Conservation (phyloP, 352 stramenopile species). For the Pythium apleroticum region DNA sequence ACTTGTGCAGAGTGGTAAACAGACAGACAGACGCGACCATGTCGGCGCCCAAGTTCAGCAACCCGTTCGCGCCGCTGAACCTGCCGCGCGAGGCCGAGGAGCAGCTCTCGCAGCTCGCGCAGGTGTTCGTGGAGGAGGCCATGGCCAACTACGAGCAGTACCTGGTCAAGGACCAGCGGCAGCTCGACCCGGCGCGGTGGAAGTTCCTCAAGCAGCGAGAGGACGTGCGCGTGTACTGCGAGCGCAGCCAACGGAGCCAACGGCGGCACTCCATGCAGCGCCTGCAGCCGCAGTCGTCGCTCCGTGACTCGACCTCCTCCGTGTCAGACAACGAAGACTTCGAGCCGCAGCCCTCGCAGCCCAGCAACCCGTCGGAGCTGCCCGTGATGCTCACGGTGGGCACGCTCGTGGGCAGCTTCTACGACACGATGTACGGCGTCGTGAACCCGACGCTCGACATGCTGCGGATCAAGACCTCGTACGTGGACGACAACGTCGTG, state of each 20-base stretch:
- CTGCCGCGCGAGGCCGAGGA: constrained; percentile 42
- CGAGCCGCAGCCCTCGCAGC: constrained; percentile 1
- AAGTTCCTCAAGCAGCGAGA: constrained; percentile 49
- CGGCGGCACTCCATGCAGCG: constrained; percentile 4
- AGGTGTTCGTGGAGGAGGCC: constrained; percentile 43
- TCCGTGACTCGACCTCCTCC: constrained; percentile 2
- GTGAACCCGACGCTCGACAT: constrained; percentile 42
- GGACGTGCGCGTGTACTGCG: constrained; percentile 24
- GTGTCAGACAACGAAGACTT: constrained; percentile 14
- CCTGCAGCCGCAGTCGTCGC: neutral
- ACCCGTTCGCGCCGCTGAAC: constrained; percentile 43
- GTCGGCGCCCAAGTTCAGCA: constrained; percentile 33
- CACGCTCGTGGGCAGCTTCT: constrained; percentile 38
- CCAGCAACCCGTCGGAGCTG: constrained; percentile 21
- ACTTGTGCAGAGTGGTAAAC: too few species aligned
- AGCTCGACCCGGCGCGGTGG: constrained; percentile 46
- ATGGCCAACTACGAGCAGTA: constrained; percentile 49
- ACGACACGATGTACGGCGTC: constrained; percentile 56
- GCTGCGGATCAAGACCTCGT: constrained; percentile 56
- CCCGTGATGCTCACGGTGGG: constrained; percentile 41
- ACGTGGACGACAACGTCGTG: constrained; percentile 51
- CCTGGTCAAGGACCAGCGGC: constrained; percentile 29
- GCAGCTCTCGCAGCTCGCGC: constrained; percentile 35
- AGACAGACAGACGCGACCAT: constrained; percentile 5
- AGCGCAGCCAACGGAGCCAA: constrained; percentile 13